phyloP scores from a whole-genome alignment of 768 basidiomycete species.

The Boletus rubescentipes region DNA sequence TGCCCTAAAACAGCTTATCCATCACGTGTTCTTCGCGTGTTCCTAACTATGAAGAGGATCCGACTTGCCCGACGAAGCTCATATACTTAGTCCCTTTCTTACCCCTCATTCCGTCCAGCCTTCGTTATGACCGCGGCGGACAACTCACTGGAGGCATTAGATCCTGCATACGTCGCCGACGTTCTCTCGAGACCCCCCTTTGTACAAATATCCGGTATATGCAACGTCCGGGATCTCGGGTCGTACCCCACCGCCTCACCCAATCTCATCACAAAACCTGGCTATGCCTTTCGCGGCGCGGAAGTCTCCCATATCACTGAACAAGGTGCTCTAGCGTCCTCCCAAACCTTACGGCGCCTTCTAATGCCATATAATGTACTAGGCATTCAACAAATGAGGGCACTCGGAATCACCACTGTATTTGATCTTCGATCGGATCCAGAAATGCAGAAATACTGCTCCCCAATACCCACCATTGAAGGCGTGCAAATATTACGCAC shows the following conservation, averaged over 20 bases:
- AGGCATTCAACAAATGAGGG: constrained; percentile 59
- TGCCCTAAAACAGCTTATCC: constrained; percentile 35
- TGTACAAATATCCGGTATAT: constrained; percentile 66
- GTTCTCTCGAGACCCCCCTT: constrained; percentile 71
- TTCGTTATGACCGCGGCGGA: constrained; percentile 20
- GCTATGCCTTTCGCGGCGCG: constrained; percentile 63
- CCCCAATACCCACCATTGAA: constrained; percentile 61
- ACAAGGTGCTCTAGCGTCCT: constrained; percentile 48
- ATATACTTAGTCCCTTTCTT: not conserved
- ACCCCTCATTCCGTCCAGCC: not conserved
- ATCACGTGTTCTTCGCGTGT: constrained; percentile 21
- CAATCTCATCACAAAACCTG: constrained; percentile 55
- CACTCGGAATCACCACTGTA: constrained; percentile 63
- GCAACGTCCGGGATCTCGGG: constrained; percentile 75
- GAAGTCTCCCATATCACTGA: constrained; percentile 71
- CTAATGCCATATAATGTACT: constrained; percentile 4
- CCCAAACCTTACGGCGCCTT: not conserved
- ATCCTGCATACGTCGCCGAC: constrained; percentile 61
- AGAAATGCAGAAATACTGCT: constrained; percentile 72
- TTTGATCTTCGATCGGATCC: constrained; percentile 81
- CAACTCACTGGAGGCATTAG: constrained; percentile 56
- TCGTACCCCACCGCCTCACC: constrained; percentile 50
- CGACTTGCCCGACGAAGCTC: too few species aligned
- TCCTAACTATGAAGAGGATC: not conserved
- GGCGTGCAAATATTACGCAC: constrained; percentile 58